Conservation (phyloP, 345 rosid genomes). For the Lepidium didymum region DNA sequence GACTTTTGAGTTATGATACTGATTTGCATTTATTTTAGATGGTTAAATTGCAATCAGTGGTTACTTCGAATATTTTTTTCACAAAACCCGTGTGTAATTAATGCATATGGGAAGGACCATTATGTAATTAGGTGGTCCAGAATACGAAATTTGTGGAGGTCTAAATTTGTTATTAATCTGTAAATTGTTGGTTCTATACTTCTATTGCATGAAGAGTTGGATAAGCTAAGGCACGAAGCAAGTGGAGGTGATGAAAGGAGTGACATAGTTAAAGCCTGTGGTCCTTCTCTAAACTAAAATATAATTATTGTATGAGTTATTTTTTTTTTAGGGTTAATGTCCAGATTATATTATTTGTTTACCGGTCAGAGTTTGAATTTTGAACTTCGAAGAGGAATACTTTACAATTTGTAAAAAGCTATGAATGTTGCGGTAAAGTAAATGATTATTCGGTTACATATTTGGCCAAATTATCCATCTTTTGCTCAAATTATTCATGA, state of each 20-base stretch:
- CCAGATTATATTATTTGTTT: neutral
- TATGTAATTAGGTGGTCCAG: neutral
- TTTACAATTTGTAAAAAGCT: neutral
- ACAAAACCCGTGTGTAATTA: no score
- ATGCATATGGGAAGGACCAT: neutral
- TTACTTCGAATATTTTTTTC: no score
- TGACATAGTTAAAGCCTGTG: neutral
- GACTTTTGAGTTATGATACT: no score
- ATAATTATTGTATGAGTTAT: neutral
- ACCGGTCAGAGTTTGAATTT: neutral
- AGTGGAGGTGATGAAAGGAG: neutral
- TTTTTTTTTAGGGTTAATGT: no score
- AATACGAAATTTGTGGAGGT: neutral
- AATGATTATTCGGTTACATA: neutral
- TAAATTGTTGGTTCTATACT: neutral
- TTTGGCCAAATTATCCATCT: neutral
- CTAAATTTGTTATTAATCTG: neutral
- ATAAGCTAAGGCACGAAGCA: neutral
- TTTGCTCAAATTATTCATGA: neutral
- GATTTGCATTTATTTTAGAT: no score
- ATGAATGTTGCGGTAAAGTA: neutral
- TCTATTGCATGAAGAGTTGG: neutral
- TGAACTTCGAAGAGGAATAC: neutral
- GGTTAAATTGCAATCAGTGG: no score
- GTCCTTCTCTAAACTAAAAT: neutral